A percentile compares a stretch with the other conserved stretches of the same genome.
phyloP scores from a whole-genome alignment of 495 filamentous ascomycete species.

The Xylaria curta region DNA sequence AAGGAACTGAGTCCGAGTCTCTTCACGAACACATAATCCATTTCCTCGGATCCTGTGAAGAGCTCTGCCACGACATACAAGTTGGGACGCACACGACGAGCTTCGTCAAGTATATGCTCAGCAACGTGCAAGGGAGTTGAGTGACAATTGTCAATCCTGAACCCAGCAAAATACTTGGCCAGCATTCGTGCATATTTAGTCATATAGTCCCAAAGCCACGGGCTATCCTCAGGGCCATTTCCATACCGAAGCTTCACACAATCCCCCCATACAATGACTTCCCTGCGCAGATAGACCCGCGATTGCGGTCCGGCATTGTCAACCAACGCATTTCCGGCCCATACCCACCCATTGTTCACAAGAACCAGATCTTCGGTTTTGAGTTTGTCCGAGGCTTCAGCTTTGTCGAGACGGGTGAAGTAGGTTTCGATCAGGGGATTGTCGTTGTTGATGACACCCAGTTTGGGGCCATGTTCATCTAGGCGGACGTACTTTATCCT shows the following conservation, averaged over 20 bases:
- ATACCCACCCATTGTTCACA: conserved; percentile 98
- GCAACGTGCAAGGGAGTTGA: conserved; percentile 94
- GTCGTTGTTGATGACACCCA: conserved; percentile 75
- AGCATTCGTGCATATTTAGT: conserved; percentile 88
- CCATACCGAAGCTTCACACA: conserved; percentile 98
- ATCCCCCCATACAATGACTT: conserved; percentile 98
- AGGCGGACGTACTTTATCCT: conserved; percentile 91
- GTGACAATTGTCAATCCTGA: conserved; percentile 98
- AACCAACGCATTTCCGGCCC: conserved; percentile 90
- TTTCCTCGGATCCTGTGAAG: conserved; percentile 94
- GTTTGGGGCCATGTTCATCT: conserved; percentile 88
- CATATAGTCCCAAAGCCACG: conserved; percentile 96
- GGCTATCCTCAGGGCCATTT: conserved; percentile 77
- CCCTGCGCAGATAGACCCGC: conserved; percentile 85
- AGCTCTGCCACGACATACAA: conserved; percentile 94
- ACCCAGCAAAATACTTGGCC: conserved; percentile 93
- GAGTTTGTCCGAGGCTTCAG: conserved; percentile 78
- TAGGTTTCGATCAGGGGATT: conserved; percentile 93
- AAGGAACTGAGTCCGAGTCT: conserved; percentile 86
- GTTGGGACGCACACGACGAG: conserved; percentile 84
- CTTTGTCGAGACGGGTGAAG: conserved; percentile 88
- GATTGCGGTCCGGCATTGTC: conserved; percentile 93
- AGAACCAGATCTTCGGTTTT: conserved; percentile 78
- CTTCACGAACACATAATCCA: conserved; percentile 95
- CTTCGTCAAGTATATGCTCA: conserved; percentile 92